Evolutionary conservation across 73 alveolate species (phyloP).

Genomic region (Breviolum minutum): DNA sequence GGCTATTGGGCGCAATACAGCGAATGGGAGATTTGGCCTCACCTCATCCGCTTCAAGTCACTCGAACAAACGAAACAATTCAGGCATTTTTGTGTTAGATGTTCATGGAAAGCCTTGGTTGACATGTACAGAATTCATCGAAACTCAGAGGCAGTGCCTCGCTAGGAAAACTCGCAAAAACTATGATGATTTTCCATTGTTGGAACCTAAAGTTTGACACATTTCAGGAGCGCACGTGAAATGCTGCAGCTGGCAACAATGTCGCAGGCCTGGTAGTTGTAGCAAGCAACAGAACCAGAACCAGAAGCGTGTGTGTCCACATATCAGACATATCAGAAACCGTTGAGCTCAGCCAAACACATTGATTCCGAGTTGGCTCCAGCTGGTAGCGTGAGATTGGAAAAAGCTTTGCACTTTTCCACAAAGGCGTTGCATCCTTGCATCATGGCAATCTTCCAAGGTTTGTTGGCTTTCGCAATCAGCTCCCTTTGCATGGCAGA

Average conservation of each 20-base stretch:
- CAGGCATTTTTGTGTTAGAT: neutral
- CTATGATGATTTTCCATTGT: neutral
- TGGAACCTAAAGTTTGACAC: no score
- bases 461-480: neutral
- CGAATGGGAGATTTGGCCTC: constrained; percentile 91
- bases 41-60: constrained; percentile 50
- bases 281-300: neutral
- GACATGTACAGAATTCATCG: neutral
- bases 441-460: constrained; percentile 37
- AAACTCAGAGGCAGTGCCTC: neutral
- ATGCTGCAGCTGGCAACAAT: constrained; percentile 76
- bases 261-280: neutral
- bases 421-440: neutral
- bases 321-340: no score
- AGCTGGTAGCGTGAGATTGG: neutral
- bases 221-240: constrained; percentile 66
- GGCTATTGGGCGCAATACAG: constrained; percentile 85
- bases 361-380: no score
- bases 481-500: neutral
- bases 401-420: no score
- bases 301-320: no score
- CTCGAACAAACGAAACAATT: neutral
- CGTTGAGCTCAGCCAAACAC: no score
- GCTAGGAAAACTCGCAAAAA: neutral
- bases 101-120: no score